A percentile compares a stretch with the other conserved stretches of the same genome.
These are phyloP conservation scores for Colletotrichum cuscutae DNA, from an alignment of 2,329 filamentous ascomycete species.

Conservation along the genomic window DNA sequence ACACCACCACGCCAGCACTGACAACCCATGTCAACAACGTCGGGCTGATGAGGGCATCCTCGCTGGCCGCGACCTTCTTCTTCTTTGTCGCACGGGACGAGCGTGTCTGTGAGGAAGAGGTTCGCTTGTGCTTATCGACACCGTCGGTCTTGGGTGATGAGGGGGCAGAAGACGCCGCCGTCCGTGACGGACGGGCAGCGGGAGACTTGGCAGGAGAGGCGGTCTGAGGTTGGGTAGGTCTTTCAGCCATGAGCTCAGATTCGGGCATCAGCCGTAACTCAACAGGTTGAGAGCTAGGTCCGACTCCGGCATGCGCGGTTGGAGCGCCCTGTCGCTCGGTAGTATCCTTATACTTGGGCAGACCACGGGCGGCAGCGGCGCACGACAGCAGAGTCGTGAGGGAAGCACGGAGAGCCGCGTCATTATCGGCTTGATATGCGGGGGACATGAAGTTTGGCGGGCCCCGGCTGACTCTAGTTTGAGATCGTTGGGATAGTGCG, in stretches of 20 bases:
- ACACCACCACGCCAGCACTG: constrained; percentile 73
- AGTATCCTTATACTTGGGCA: constrained; percentile 72
- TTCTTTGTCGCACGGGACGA: constrained; percentile 65
- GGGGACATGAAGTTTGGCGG: constrained; percentile 76
- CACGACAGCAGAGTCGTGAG: constrained; percentile 97
- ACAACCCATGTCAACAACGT: constrained; percentile 73
- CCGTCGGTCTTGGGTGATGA: constrained; percentile 36
- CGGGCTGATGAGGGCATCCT: constrained; percentile 62
- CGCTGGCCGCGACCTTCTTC: constrained; percentile 59
- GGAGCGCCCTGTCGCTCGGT: constrained; percentile 44
- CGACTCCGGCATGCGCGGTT: constrained; percentile 49
- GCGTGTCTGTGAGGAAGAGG: constrained; percentile 43
- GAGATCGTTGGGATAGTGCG: constrained; percentile 59
- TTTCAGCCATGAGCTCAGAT: constrained; percentile 63
- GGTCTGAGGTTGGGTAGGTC: constrained; percentile 36
- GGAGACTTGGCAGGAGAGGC: constrained; percentile 41
- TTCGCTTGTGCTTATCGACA: constrained; percentile 61
- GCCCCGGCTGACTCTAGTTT: constrained; percentile 56
- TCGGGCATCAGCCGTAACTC: constrained; percentile 70
- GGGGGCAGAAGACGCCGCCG: constrained; percentile 36
- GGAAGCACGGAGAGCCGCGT: constrained; percentile 90
- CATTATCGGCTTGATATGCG: constrained; percentile 85
- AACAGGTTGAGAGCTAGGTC: constrained; percentile 64
- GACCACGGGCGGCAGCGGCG: constrained; percentile 85
- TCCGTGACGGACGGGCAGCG: constrained; percentile 39